These are phyloP conservation scores for Arthrobotrys sinensis DNA, from an alignment of 2,329 filamentous ascomycete species.

Conservation along the genomic window DNA sequence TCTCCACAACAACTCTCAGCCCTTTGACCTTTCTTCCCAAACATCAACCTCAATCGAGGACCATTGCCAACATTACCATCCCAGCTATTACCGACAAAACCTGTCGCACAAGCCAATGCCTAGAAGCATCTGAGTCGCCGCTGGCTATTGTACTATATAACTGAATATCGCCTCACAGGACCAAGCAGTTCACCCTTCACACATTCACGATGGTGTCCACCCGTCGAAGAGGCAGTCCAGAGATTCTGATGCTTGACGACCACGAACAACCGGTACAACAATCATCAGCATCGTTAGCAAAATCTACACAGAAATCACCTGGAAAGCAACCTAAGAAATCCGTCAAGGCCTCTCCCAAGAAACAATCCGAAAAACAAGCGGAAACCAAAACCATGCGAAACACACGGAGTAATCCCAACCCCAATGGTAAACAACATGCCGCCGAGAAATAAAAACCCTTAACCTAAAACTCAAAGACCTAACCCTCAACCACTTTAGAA, in stretches of 20 bases:
- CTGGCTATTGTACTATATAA: background rate
- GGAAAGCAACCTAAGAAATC: background rate
- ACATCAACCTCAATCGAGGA: constrained; percentile 3
- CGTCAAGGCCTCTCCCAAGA: background rate
- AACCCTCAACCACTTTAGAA: background rate
- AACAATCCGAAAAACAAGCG: background rate
- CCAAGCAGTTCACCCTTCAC: background rate
- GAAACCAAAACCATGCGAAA: background rate
- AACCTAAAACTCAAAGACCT: background rate
- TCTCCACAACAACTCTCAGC: constrained; percentile 1
- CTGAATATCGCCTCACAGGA: background rate
- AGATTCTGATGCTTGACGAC: constrained; percentile 33
- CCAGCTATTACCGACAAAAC: background rate
- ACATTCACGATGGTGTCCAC: constrained; percentile 39
- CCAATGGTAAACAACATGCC: background rate
- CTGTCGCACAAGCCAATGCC: background rate
- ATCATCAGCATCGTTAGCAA: background rate
- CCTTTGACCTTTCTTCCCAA: constrained; percentile 4
- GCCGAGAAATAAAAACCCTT: background rate
- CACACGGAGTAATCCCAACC: background rate
- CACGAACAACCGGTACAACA: constrained; percentile 11
- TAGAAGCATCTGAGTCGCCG: background rate
- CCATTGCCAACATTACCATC: constrained; percentile 1
- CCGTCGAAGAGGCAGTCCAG: constrained; percentile 9
- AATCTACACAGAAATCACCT: background rate